Evolutionary conservation across 176 grass and related monocot genomes (phyloP).

Genomic region (Carex parvula): DNA sequence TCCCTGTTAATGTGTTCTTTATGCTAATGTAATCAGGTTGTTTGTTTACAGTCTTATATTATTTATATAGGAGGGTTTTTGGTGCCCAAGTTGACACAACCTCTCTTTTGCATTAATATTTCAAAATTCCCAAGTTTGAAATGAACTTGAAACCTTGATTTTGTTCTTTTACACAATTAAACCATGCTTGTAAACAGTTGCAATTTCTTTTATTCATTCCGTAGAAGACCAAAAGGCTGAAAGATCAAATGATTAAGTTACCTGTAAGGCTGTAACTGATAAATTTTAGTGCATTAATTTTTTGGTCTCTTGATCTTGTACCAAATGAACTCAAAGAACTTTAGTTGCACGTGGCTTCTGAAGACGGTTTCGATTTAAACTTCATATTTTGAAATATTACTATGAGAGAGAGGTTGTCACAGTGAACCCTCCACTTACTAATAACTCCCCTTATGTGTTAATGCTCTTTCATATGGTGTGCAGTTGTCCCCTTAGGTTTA

Average conservation of each 20-base stretch:
- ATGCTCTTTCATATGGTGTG: slow-evolving; percentile 36
- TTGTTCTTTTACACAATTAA: not conserved
- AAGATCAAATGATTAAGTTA: not conserved
- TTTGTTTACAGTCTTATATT: not conserved
- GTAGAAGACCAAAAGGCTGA: not conserved
- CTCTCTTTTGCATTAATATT: not conserved
- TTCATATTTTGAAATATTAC: not conserved
- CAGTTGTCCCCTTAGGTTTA: slow-evolving; percentile 92
- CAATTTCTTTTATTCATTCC: not conserved
- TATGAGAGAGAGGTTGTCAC: not conserved
- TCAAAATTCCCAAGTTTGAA: not conserved
- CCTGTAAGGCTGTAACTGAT: not conserved
- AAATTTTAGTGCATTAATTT: not conserved
- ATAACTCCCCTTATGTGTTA: not conserved
- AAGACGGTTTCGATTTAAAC: not conserved
- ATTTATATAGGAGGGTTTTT: not conserved
- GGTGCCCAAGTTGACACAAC: not conserved
- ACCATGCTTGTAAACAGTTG: not conserved
- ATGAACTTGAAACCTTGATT: not conserved
- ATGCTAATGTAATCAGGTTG: slow-evolving; percentile 7
- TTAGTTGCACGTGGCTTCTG: not conserved
- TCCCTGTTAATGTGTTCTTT: not conserved
- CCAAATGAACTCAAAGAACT: not conserved
- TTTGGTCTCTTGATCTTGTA: not conserved
- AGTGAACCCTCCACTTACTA: not conserved